Base-by-base conservation (phyloP, 129 eudicot genomes). In the Heracleum sosnowskyi region DNA sequence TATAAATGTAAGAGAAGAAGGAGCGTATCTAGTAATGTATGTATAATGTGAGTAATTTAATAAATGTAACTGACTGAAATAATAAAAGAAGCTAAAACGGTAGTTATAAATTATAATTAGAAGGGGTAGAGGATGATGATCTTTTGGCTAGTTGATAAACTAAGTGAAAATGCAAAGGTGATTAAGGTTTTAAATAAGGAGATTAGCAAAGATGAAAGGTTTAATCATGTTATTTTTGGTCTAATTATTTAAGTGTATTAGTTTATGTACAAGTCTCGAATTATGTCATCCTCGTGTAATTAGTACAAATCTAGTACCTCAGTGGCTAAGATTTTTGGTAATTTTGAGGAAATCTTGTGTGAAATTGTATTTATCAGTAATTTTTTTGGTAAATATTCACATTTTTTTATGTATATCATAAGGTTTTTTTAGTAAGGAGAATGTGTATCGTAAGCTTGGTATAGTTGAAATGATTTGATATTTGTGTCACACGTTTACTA, bases 181-280 rank as follows among this genome's bases (percentile, higher is more conserved):
- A 51, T 76, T 44, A 73, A 53, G 64, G 64, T 74, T 44, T 80
- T 71, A 47, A 37, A 76, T 29, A 0, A 36, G 0, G 7, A 7
- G 45, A 7, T 36, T 37, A 41, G 33, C 36, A 74, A 78, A 79
- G 80, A 68, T 22, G 80, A 81, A 76, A 83, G 80, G 85, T 51
- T 82, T 34, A 68, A 79, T 74, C 86, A 83, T 76, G 79, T 22
- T 40, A 60, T 62, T 70, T 41, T 20, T 83, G 83, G 55, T 18
- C 13, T 69, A 35, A 16, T 69, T 1, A 17, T 60, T 7, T 5
- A 66, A 26, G 35, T 66, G 39, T 26, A 12, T 29, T 28, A 64
- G 22, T 11, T 28, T 11, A 11, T 11, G 47, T 44, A 2, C 11
- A 44, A 44, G 47, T 44, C 47, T 40, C 1, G 11, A 1, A 36